Base-by-base conservation (phyloP, 176 grass and related monocot species). In the Eleusine coracana region DNA sequence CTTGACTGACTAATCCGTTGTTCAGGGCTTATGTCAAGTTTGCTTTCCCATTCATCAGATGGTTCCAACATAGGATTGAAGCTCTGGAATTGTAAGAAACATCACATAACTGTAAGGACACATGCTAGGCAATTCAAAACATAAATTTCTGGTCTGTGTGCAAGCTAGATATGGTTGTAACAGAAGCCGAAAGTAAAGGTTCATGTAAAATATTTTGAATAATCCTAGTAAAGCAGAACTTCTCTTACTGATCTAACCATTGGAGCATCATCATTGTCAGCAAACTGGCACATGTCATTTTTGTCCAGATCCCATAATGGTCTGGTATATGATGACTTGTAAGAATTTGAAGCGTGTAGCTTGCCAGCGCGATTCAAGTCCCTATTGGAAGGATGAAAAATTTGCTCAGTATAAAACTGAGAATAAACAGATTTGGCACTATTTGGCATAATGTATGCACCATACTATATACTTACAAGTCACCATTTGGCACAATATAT, bases 21-120 rank as follows among this genome's bases (percentile, higher is more conserved):
- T 77, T 92, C 86, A 42, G 86, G 80, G 73, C 55, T 89, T 23
- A 86, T 60, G 66, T 91, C 85, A 49, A 91, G 80, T 72, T 89
- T 89, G 55, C 73, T 84, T 85, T 89, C 77, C 94, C 90, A 94
- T 48, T 90, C 90, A 80, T 94, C 92, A 67, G 87, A 83, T 77
- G 92, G 90, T 82, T 94, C 94, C 50, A 81, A 79, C 83, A 97
- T 91, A 64, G 94, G 94, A 88, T 97, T 92, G 70, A 92, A 94
- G 84, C 88, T 88, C 94, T 97, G 81, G 56, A 87, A 75, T 74
- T 85, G 76, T 69, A 40, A 83, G 28, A 83, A 64, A 55, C 2
- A 79, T 31, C 20, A 73, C 10, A 71, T 81, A 68, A 13, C 25
- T 36, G 16, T 68, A 71, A 80, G 86, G 56, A 85, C 17, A 62